phyloP scores from a whole-genome alignment of 768 basidiomycete genomes.

The Macrolepiota fuliginosa region DNA sequence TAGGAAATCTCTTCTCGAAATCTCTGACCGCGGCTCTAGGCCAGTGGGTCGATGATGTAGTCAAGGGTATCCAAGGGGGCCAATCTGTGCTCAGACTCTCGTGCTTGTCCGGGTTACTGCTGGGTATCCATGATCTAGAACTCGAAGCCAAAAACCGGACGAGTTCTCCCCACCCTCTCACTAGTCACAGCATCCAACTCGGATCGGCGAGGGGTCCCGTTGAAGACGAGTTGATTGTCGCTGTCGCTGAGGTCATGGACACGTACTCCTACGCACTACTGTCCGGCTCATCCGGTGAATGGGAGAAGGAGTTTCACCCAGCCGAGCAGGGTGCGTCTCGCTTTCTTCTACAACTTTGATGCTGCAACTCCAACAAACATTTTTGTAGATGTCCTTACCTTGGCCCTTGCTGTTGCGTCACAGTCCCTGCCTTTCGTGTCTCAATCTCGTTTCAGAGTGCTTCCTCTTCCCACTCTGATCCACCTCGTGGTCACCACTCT shows the following conservation, averaged over 20 bases:
- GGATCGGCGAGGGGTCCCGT: constrained; percentile 36
- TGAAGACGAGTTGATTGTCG: constrained; percentile 66
- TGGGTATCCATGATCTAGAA: constrained; percentile 60
- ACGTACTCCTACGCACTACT: constrained; percentile 34
- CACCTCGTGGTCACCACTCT: constrained; percentile 43
- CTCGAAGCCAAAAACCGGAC: constrained; percentile 21
- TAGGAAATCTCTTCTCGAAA: constrained; percentile 34
- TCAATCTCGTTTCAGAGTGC: constrained; percentile 50
- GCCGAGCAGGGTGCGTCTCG: constrained; percentile 37
- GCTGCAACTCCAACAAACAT: background rate
- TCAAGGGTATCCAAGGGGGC: constrained; percentile 66
- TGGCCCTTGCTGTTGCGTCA: constrained; percentile 55
- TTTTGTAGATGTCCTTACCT: constrained; percentile 39
- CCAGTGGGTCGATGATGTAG: constrained; percentile 49
- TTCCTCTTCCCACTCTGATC: constrained; percentile 50
- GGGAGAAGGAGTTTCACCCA: constrained; percentile 72
- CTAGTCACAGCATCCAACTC: constrained; percentile 4
- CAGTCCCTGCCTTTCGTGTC: constrained; percentile 58
- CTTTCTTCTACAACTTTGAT: background rate
- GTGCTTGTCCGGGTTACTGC: constrained; percentile 59
- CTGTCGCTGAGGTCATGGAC: constrained; percentile 75
- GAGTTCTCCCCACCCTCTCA: constrained; percentile 3
- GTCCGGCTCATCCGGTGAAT: constrained; percentile 32
- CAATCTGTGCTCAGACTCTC: constrained; percentile 60
- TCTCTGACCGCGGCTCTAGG: constrained; percentile 38